Conservation (phyloP, 1,139 yeast species). For the Barnettozyma hawaiiensis region DNA sequence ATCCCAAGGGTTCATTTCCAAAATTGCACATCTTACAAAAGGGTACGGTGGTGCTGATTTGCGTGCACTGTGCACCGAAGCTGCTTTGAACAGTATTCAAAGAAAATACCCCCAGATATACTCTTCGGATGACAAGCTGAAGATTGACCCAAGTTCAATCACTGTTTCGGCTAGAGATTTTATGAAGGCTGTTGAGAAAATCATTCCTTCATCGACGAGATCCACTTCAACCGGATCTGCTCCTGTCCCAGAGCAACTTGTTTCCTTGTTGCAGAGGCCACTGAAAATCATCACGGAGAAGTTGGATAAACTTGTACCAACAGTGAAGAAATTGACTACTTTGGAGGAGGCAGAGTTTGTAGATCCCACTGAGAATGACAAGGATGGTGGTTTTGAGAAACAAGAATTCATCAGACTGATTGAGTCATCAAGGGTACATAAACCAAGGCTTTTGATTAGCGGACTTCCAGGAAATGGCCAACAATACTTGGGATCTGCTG, state of each 20-base stretch:
- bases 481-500: slow-evolving; percentile 77
- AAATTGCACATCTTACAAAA: slow-evolving; percentile 76
- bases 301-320: slow-evolving; percentile 60
- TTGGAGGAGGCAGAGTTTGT: slow-evolving; percentile 68
- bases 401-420: slow-evolving; percentile 57
- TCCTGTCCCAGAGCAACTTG: slow-evolving; percentile 71
- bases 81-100: slow-evolving; percentile 89
- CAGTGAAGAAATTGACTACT: slow-evolving; percentile 47
- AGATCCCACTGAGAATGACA: slow-evolving; percentile 50
- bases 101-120: slow-evolving; percentile 93
- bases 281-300: slow-evolving; percentile 43
- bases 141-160: slow-evolving; percentile 66
- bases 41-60: slow-evolving; percentile 99
- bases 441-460: slow-evolving; percentile 71
- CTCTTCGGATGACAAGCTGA: slow-evolving; percentile 63
- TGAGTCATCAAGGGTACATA: slow-evolving; percentile 64
- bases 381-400: slow-evolving; percentile 62
- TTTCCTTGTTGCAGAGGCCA: slow-evolving; percentile 52
- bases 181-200: slow-evolving; percentile 77
- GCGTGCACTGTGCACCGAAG: slow-evolving; percentile 91
- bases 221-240: slow-evolving; percentile 70
- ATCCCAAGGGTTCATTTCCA: slow-evolving; percentile 49
- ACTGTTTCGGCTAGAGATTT: slow-evolving; percentile 83
- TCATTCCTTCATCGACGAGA: slow-evolving; percentile 89
- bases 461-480: slow-evolving; percentile 88